Conservation (phyloP, 371 early-diverging fungal species). For the Mucor indicus region DNA sequence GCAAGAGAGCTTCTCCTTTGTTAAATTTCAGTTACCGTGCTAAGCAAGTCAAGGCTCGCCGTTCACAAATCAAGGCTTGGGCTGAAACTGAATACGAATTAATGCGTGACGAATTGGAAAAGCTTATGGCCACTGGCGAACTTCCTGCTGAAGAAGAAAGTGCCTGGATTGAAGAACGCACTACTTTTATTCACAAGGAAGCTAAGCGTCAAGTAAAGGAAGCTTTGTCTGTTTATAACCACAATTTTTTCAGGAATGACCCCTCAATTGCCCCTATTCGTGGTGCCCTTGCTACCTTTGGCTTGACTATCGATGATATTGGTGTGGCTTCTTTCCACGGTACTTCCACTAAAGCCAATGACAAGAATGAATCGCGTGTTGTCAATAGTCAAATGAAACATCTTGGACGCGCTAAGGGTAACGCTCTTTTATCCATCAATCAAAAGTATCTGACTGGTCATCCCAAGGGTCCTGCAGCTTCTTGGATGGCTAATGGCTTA, state of each 20-base stretch:
- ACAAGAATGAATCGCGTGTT: slow-evolving; percentile 91
- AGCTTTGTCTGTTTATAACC: slow-evolving; percentile 78
- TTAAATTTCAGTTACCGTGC: slow-evolving; percentile 87
- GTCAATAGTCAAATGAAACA: slow-evolving; percentile 83
- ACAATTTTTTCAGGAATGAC: slow-evolving; percentile 83
- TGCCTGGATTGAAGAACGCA: slow-evolving; percentile 70
- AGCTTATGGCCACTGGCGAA: slow-evolving; percentile 59
- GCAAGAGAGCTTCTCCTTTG: slow-evolving; percentile 69
- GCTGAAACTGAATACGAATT: slow-evolving; percentile 74
- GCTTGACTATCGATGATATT: slow-evolving; percentile 89
- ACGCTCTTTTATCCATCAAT: slow-evolving; percentile 76
- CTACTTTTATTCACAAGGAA: slow-evolving; percentile 81
- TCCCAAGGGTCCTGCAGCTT: slow-evolving; percentile 95
- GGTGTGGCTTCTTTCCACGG: slow-evolving; percentile 96
- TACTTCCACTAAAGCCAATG: slow-evolving; percentile 93
- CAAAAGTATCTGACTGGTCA: slow-evolving; percentile 96
- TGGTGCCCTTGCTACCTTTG: slow-evolving; percentile 88
- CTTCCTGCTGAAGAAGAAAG: slow-evolving; percentile 58
- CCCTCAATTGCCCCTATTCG: slow-evolving; percentile 84
- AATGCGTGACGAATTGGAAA: slow-evolving; percentile 70
- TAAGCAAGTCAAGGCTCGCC: slow-evolving; percentile 74
- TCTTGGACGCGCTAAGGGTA: slow-evolving; percentile 86
- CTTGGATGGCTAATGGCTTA: slow-evolving; percentile 96
- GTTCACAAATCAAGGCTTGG: slow-evolving; percentile 83
- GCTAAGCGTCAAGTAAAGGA: slow-evolving; percentile 80